Base-by-base conservation (phyloP, 31 red algal genomes). In the Asparagopsis taxiformis region DNA sequence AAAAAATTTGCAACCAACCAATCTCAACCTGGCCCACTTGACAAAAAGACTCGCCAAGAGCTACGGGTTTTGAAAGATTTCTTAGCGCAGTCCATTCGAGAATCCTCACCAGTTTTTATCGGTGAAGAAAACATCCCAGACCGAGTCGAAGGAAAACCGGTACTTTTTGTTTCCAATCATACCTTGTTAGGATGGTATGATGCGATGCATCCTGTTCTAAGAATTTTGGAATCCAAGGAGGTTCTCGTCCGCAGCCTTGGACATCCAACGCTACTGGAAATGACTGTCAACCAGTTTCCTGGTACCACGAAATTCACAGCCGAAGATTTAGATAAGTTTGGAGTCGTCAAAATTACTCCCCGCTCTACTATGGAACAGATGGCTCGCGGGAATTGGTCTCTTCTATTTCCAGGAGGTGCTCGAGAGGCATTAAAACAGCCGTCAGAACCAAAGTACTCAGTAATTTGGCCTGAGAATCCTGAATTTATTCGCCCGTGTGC, bases 391-490 rank as follows among this genome's bases (percentile, higher is more conserved):
- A 51, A 95, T 19, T 87, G 88, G 83, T 57, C 35, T 50, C 51
- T 99, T 17, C 74, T 99, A 22, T 99, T 99, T 48, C 96, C 96
- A 0, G 96, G 96, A 7, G 96, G 96, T 52, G 96, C 96, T 13
- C 48, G 53, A 19, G 96, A 99, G 55, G 96, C 92, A 21, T 57
- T 89, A 60, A 94, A 94, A 31, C 55, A 82, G 17, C 79, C 74
- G 3, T 15, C 53, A 1, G 87, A 82, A 10, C 59, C 48, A 9
- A 92, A 91, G 48, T 84, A 94, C 64, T 54, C 51, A 11, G 62
- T 99, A 4, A 46, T 55, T 34, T 99, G 91, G 91, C 91, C 91
- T 0, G 41, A 44, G 0, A 39, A 66, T 9, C 83, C 91, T 2
- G 95, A 99, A 31, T 99, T 99, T 65, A 72, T 99, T 2, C 82